Conservation (phyloP, 164 flowering plant species). For the Protea cynaroides region DNA sequence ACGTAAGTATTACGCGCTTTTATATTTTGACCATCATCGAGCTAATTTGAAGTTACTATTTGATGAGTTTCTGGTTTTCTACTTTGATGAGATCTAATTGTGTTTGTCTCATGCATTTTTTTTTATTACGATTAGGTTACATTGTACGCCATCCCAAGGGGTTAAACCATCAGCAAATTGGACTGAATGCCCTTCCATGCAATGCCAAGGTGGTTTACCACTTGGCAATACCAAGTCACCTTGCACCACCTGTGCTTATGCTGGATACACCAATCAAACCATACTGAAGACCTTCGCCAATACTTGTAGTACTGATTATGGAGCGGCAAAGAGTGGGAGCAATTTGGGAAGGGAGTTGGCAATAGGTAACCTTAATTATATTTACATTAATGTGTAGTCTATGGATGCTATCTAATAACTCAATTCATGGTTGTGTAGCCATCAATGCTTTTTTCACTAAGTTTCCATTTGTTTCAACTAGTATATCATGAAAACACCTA, state of each 20-base stretch:
- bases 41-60: no score
- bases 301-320: no score
- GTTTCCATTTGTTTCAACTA: no score
- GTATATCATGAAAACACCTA: no score
- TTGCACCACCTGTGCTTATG: constrained; percentile 44
- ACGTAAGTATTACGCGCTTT: constrained; percentile 44
- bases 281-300: constrained; percentile 32
- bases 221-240: constrained; percentile 13
- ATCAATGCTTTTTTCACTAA: no score
- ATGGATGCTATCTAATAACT: no score
- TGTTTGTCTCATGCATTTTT: not conserved
- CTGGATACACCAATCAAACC: constrained; percentile 41
- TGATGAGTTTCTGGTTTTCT: not conserved
- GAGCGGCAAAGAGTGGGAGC: no score
- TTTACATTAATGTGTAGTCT: no score
- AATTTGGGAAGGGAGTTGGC: no score
- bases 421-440: no score
- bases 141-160: constrained; percentile 40
- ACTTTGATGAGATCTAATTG: not conserved
- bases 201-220: constrained; percentile 29
- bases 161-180: constrained; percentile 20
- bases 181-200: constrained; percentile 43
- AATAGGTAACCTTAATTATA: no score
- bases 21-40: no score
- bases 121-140: constrained; percentile 35